Conservation (phyloP, 2,329 filamentous ascomycete species). For the Nemania sp. region DNA sequence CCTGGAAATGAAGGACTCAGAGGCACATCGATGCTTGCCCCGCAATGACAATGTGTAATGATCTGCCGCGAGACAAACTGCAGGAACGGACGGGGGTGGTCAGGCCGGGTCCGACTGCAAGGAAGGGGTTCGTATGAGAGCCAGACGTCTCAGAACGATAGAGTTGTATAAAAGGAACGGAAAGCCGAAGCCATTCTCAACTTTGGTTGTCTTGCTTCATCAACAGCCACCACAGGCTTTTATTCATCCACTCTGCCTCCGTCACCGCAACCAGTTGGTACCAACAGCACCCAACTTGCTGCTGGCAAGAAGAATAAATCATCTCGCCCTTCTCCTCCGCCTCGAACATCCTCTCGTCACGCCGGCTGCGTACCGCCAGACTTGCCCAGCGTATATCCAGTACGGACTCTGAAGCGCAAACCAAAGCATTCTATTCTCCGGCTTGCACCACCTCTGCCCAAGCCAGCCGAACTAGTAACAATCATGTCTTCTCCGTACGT, state of each 20-base stretch:
- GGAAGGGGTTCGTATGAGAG: constrained; percentile 8
- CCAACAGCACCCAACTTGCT: constrained; percentile 10
- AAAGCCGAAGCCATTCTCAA: constrained; percentile 7
- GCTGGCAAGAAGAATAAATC: constrained; percentile 19
- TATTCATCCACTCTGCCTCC: constrained; percentile 1
- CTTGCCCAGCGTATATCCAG: constrained; percentile 9
- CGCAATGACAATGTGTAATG: constrained; percentile 14
- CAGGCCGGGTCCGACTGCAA: background rate
- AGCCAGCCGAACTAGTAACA: background rate
- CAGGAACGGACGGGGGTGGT: constrained; percentile 10
- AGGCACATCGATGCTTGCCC: constrained; percentile 11
- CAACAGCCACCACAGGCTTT: constrained; percentile 23
- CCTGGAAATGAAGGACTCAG: constrained; percentile 7
- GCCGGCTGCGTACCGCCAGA: constrained; percentile 10
- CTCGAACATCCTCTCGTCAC: constrained; percentile 31
- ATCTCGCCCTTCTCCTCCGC: constrained; percentile 27
- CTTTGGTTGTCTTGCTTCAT: constrained; percentile 16
- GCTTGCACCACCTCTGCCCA: constrained; percentile 14
- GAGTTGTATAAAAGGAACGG: constrained; percentile 30
- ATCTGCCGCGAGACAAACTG: constrained; percentile 18
- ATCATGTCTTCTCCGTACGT: constrained; percentile 37
- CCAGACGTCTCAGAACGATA: constrained; percentile 10
- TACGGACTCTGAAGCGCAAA: constrained; percentile 28
- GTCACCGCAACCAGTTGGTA: constrained; percentile 10
- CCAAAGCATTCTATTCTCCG: constrained; percentile 32